phyloP scores from a whole-genome alignment of 2,329 filamentous ascomycete species.

The Colletotrichum phormii region DNA sequence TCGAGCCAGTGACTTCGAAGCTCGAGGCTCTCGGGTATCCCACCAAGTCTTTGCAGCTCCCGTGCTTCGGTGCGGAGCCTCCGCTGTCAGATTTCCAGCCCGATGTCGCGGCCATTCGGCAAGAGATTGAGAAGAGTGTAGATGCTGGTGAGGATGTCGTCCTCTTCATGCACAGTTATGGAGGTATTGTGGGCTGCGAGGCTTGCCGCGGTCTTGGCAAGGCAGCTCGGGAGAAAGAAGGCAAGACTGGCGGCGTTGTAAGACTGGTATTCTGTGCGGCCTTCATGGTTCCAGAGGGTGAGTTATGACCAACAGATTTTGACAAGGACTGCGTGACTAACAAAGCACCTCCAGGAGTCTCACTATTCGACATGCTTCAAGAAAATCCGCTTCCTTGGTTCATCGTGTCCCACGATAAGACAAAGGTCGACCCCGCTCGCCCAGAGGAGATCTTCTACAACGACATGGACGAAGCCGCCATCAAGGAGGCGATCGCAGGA shows the following conservation, averaged over 20 bases:
- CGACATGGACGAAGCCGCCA: neutral
- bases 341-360: neutral
- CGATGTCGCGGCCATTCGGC: conserved; percentile 45
- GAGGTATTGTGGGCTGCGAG: conserved; percentile 48
- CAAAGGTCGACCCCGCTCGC: neutral
- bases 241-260: conserved; percentile 48
- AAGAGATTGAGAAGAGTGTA: conserved; percentile 46
- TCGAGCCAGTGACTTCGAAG: conserved; percentile 7
- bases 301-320: neutral
- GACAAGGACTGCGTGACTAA: neutral
- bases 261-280: conserved; percentile 39
- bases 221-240: conserved; percentile 41
- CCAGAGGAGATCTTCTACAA: neutral
- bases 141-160: conserved; percentile 51
- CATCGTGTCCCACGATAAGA: neutral
- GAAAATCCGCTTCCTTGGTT: neutral
- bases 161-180: conserved; percentile 53
- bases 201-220: conserved; percentile 46
- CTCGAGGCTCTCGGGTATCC: conserved; percentile 15
- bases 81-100: conserved; percentile 14
- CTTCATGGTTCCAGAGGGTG: neutral
- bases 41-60: conserved; percentile 6
- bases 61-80: conserved; percentile 7
- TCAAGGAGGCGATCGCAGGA: neutral
- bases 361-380: neutral